Conservation (phyloP, 2,329 filamentous ascomycete species). For the Botryotinia calthae region DNA sequence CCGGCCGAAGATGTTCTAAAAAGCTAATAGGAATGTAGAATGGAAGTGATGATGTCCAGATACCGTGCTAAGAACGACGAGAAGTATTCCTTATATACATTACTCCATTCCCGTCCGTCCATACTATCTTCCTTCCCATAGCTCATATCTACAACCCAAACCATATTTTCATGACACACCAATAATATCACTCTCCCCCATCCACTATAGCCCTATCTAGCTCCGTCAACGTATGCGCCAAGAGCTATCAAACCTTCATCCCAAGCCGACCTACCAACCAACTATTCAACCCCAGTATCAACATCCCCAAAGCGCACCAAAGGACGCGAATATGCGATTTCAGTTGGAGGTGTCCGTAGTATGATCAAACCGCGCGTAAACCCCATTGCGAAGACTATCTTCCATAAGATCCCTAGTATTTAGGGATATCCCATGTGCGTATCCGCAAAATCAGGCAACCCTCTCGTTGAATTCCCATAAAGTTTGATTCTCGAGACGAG, state of each 20-base stretch:
- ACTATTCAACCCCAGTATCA: background rate
- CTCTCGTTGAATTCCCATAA: background rate
- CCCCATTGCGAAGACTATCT: too few relatives aligned
- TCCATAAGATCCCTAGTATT: background rate
- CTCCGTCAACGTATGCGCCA: background rate
- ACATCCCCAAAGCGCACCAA: background rate
- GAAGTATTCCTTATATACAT: slow-evolving; percentile 15
- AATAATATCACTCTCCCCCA: background rate
- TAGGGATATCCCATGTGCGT: background rate
- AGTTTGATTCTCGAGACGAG: background rate
- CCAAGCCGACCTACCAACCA: background rate
- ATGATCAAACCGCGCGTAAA: background rate
- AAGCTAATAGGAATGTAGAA: background rate
- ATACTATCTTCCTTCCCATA: too few relatives aligned
- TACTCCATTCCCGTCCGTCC: background rate
- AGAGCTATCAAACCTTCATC: background rate
- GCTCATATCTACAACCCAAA: background rate
- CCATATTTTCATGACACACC: background rate
- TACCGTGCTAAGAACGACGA: background rate
- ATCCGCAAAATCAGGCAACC: background rate
- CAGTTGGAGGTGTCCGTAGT: background rate
- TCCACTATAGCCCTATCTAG: background rate
- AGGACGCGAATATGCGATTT: background rate
- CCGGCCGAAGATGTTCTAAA: slow-evolving; percentile 11
- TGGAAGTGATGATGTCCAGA: slow-evolving; percentile 20